Evolutionary conservation across 768 basidiomycete species (phyloP).

Genomic region (Lactarius evosmus): DNA sequence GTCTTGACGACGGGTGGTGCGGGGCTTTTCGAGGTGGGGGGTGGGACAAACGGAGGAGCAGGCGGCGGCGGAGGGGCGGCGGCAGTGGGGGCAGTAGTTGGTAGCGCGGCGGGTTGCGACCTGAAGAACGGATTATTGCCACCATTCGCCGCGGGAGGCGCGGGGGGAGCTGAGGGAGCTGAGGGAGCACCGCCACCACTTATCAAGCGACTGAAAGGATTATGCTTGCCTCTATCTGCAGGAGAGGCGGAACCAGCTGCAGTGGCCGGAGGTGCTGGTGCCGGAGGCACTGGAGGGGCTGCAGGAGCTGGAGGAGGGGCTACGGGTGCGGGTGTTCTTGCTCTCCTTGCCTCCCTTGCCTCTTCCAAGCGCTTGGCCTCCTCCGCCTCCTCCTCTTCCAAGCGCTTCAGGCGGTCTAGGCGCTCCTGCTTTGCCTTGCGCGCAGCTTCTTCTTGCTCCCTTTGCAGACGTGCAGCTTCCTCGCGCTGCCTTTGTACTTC

Average conservation of each 20-base stretch:
- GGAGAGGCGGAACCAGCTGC: constrained; percentile 36
- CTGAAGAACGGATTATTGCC: constrained; percentile 78
- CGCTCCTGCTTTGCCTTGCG: constrained; percentile 21
- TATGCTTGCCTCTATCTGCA: constrained; percentile 57
- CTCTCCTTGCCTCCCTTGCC: constrained; percentile 24
- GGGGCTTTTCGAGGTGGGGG: constrained; percentile 45
- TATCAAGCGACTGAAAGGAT: constrained; percentile 75
- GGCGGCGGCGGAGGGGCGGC: constrained; percentile 19
- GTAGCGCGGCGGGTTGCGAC: constrained; percentile 40
- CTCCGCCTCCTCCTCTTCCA: constrained; percentile 23
- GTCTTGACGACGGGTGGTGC: constrained; percentile 51
- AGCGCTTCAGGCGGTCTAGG: constrained; percentile 20
- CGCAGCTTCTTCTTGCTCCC: constrained; percentile 32
- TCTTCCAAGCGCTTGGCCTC: constrained; percentile 24
- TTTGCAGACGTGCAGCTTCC: constrained; percentile 31
- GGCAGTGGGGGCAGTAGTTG: constrained; percentile 29
- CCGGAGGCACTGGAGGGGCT: constrained; percentile 35
- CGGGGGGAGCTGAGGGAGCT: constrained; percentile 37
- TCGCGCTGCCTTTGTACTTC: constrained; percentile 46
- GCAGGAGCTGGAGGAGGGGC: constrained; percentile 37
- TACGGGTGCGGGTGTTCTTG: constrained; percentile 44
- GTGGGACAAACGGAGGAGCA: constrained; percentile 37
- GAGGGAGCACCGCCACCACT: too few species aligned
- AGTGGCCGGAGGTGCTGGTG: constrained; percentile 41
- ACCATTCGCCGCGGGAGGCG: constrained; percentile 40